These are phyloP conservation scores for Diplodia sapinea DNA, from an alignment of 2,329 filamentous ascomycete genomes.

Conservation along the genomic window DNA sequence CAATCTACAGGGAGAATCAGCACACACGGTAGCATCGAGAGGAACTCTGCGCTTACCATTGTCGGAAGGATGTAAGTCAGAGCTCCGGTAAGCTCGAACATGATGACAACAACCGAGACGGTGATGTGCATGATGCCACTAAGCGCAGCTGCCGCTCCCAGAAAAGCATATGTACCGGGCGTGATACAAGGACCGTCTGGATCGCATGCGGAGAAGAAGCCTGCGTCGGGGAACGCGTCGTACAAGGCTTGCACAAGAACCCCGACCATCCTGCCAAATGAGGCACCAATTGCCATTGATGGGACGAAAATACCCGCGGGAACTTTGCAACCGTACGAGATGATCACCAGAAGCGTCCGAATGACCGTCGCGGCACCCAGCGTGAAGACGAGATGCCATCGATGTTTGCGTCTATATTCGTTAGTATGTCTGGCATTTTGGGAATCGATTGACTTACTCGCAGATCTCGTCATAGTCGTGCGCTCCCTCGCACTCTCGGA, in stretches of 20 bases:
- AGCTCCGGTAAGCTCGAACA: slow-evolving; percentile 98
- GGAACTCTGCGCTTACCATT: slow-evolving; percentile 63
- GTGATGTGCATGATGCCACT: slow-evolving; percentile 99
- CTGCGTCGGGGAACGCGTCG: slow-evolving; percentile 78
- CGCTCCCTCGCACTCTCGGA: slow-evolving; percentile 86
- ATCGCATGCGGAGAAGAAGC: slow-evolving; percentile 86
- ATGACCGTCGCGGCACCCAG: slow-evolving; percentile 80
- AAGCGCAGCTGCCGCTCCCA: slow-evolving; percentile 88
- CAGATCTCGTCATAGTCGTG: slow-evolving; percentile 91
- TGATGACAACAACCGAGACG: slow-evolving; percentile 95
- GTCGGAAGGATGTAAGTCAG: slow-evolving; percentile 96
- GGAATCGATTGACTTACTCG: slow-evolving; percentile 59
- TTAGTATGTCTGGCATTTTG: slow-evolving; percentile 41
- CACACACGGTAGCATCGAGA: slow-evolving; percentile 5
- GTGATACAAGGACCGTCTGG: slow-evolving; percentile 96
- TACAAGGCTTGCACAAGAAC: slow-evolving; percentile 91
- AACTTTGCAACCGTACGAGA: slow-evolving; percentile 97
- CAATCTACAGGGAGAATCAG: slow-evolving; percentile 62
- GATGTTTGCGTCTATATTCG: slow-evolving; percentile 61
- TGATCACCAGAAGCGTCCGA: slow-evolving; percentile 83
- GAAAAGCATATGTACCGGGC: slow-evolving; percentile 93
- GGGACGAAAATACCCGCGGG: slow-evolving; percentile 98
- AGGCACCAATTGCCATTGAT: slow-evolving; percentile 95
- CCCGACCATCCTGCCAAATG: slow-evolving; percentile 91
- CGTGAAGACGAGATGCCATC: slow-evolving; percentile 78